Evolutionary conservation across 23 red algal species (phyloP).

Genomic region (Gracilaria caudata): DNA sequence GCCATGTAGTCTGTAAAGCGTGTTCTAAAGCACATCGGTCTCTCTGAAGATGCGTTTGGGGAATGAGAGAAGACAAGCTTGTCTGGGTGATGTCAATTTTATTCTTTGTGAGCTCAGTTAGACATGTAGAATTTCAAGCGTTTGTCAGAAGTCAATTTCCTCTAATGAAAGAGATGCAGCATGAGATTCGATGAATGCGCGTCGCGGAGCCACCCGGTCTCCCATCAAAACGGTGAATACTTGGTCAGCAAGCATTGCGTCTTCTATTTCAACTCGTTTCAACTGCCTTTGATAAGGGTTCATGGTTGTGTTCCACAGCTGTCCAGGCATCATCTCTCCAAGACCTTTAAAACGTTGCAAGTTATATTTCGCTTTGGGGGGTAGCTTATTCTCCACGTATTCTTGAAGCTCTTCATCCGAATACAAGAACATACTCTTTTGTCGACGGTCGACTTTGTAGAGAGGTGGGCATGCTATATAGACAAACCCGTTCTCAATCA

Average conservation of each 20-base stretch:
- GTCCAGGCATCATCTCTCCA: constrained; percentile 94
- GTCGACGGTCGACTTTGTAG: constrained; percentile 86
- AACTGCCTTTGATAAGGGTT: constrained; percentile 77
- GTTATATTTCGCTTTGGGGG: constrained; percentile 65
- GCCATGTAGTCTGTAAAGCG: not conserved
- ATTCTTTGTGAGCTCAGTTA: not conserved
- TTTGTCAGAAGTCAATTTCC: constrained; percentile 92
- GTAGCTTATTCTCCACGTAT: constrained; percentile 41
- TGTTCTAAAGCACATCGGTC: not conserved
- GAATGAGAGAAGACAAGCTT: not conserved
- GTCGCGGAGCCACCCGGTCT: constrained; percentile 85
- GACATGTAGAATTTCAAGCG: constrained; percentile 31
- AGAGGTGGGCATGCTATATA: constrained; percentile 97
- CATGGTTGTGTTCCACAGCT: constrained; percentile 99
- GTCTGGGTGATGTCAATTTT: not conserved
- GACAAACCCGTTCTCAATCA: constrained; percentile 91
- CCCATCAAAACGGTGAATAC: constrained; percentile 97
- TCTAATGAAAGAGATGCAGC: constrained; percentile 77
- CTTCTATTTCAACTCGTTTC: constrained; percentile 88
- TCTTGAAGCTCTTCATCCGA: constrained; percentile 64
- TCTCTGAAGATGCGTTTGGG: not conserved
- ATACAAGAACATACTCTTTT: constrained; percentile 77
- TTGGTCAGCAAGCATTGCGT: constrained; percentile 87
- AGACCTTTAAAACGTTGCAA: constrained; percentile 97
- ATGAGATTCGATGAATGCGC: constrained; percentile 95